Evolutionary conservation across 2,329 filamentous ascomycete genomes (phyloP).

Genomic region (Epichloe bromicola): DNA sequence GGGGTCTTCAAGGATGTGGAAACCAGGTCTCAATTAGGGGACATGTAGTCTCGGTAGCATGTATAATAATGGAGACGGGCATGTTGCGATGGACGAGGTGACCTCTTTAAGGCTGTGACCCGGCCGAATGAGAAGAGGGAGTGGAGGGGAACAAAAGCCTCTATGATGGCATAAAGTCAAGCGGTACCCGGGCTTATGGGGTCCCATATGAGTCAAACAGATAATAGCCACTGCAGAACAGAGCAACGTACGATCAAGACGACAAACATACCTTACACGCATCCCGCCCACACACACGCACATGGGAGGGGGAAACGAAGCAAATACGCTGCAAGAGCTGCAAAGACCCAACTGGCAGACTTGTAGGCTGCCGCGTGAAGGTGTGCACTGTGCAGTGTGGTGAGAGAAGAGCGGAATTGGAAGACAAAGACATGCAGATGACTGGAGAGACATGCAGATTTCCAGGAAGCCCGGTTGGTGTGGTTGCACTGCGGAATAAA

Average conservation of each 20-base stretch:
- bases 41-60: not conserved
- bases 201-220: no score
- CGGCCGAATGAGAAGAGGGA: not conserved
- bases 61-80: not conserved
- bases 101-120: slow-evolving; percentile 1
- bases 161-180: not conserved
- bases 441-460: not conserved
- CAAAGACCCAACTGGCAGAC: not conserved
- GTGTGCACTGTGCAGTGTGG: not conserved
- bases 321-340: not conserved
- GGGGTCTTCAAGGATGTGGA: slow-evolving; percentile 3
- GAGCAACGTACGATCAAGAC: no score
- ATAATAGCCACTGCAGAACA: no score
- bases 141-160: not conserved
- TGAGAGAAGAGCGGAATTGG: not conserved
- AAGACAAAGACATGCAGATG: not conserved
- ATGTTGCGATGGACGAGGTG: not conserved
- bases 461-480: not conserved
- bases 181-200: not conserved
- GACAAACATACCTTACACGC: not conserved
- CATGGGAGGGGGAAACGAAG: not conserved
- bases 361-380: slow-evolving; percentile 1
- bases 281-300: not conserved
- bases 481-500: not conserved
- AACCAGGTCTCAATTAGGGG: not conserved